These are phyloP conservation scores for Sordaria brevicollis DNA, from an alignment of 495 filamentous ascomycete genomes.

Conservation along the genomic window DNA sequence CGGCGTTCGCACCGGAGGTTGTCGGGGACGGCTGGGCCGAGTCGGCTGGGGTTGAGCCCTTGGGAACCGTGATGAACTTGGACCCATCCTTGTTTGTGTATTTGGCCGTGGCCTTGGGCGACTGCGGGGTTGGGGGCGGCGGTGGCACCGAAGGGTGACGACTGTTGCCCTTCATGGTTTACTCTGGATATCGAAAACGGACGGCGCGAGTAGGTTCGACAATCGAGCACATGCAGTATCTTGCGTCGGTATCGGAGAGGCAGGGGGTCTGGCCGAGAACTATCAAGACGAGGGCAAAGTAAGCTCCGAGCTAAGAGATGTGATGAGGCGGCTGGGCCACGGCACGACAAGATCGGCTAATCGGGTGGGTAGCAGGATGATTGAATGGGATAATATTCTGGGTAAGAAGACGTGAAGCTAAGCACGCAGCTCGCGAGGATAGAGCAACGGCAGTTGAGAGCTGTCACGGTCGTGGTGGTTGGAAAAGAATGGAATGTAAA, in stretches of 20 bases:
- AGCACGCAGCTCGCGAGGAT: neutral
- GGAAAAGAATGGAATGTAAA: neutral
- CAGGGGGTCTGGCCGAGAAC: neutral
- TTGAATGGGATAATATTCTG: neutral
- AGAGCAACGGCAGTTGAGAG: neutral
- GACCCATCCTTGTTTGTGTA: slow-evolving; percentile 59
- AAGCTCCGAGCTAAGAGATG: neutral
- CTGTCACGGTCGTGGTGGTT: neutral
- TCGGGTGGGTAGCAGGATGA: neutral
- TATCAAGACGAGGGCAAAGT: neutral
- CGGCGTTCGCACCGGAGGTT: slow-evolving; percentile 21
- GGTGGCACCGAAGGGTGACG: slow-evolving; percentile 32
- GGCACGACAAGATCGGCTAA: neutral
- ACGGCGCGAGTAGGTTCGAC: neutral
- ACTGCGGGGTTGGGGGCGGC: slow-evolving; percentile 21
- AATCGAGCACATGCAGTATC: neutral
- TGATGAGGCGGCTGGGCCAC: neutral
- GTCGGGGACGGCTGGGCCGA: slow-evolving; percentile 41
- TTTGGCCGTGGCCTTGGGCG: slow-evolving; percentile 41
- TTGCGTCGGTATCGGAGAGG: neutral
- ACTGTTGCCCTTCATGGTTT: slow-evolving; percentile 42
- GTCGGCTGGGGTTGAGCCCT: slow-evolving; percentile 39
- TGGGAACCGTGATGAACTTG: slow-evolving; percentile 58
- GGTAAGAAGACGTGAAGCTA: neutral
- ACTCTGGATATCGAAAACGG: neutral